These are phyloP conservation scores for Mucor piriformis DNA, from an alignment of 371 early-diverging fungal species.

Conservation along the genomic window DNA sequence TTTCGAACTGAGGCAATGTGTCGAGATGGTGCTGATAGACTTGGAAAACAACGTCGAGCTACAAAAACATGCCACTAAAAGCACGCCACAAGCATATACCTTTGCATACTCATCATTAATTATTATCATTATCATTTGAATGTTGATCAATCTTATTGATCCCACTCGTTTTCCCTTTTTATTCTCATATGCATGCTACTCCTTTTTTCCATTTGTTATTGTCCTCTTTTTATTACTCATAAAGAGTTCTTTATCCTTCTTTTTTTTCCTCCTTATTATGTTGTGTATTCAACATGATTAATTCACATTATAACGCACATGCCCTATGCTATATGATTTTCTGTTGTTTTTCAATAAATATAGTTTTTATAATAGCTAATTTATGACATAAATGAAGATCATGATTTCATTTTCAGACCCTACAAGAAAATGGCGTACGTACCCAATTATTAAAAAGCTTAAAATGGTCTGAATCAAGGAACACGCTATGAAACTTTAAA, in stretches of 20 bases:
- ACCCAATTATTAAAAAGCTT: no score
- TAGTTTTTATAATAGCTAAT: no score
- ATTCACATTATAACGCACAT: neutral
- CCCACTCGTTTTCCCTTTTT: neutral
- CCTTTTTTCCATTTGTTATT: neutral
- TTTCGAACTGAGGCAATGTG: slow-evolving; percentile 50
- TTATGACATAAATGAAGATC: no score
- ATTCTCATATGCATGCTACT: neutral
- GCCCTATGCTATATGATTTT: neutral
- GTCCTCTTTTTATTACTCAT: neutral
- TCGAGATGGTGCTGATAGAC: slow-evolving; percentile 19
- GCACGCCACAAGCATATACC: neutral
- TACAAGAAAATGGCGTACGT: no score
- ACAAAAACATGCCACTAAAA: neutral
- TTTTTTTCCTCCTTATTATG: neutral
- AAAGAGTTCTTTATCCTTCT: neutral
- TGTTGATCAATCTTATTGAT: neutral
- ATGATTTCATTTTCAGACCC: no score
- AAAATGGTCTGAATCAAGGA: no score
- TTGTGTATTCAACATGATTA: slow-evolving; percentile 10
- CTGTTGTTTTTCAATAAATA: neutral
- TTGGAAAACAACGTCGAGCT: neutral
- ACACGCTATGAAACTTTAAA: no score
- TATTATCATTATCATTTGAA: neutral
- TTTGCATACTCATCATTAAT: neutral